Evolutionary conservation across 805 yeast genomes (phyloP).

Genomic region (Candida awuae): DNA sequence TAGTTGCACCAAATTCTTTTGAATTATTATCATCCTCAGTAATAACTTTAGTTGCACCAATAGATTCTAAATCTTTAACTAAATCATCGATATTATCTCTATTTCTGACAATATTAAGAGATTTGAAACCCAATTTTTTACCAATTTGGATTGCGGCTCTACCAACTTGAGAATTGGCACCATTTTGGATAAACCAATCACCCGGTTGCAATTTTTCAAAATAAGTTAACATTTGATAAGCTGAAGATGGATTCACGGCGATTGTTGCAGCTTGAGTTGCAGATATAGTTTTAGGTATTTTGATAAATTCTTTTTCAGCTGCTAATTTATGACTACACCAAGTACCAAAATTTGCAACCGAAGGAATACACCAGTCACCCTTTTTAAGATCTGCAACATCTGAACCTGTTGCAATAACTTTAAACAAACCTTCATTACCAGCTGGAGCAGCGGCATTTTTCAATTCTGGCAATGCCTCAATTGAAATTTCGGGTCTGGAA

Average conservation of each 20-base stretch:
- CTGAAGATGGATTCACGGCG: slow-evolving; percentile 88
- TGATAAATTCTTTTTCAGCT: slow-evolving; percentile 43
- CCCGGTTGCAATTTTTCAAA: slow-evolving; percentile 54
- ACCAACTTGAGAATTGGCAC: slow-evolving; percentile 94
- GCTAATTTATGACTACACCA: slow-evolving; percentile 80
- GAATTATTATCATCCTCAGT: slow-evolving; percentile 80
- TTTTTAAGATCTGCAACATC: slow-evolving; percentile 37
- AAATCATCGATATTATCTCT: slow-evolving; percentile 66
- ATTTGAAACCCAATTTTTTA: slow-evolving; percentile 66
- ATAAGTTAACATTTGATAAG: slow-evolving; percentile 76
- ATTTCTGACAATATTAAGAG: slow-evolving; percentile 82
- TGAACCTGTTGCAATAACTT: slow-evolving; percentile 66
- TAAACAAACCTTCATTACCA: slow-evolving; percentile 91
- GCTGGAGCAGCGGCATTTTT: slow-evolving; percentile 68
- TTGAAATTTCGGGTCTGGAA: slow-evolving; percentile 53
- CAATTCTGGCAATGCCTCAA: slow-evolving; percentile 41
- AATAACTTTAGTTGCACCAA: slow-evolving; percentile 84
- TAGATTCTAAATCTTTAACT: slow-evolving; percentile 41
- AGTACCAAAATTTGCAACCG: slow-evolving; percentile 75
- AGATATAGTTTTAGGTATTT: slow-evolving; percentile 48
- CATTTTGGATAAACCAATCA: slow-evolving; percentile 94
- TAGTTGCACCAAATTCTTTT: slow-evolving; percentile 53
- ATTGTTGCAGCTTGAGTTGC: slow-evolving; percentile 75
- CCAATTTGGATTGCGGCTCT: slow-evolving; percentile 86
- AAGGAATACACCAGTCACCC: slow-evolving; percentile 89